Evolutionary conservation across 2,329 filamentous ascomycete genomes (phyloP).

Genomic region (Fusarium humuli): DNA sequence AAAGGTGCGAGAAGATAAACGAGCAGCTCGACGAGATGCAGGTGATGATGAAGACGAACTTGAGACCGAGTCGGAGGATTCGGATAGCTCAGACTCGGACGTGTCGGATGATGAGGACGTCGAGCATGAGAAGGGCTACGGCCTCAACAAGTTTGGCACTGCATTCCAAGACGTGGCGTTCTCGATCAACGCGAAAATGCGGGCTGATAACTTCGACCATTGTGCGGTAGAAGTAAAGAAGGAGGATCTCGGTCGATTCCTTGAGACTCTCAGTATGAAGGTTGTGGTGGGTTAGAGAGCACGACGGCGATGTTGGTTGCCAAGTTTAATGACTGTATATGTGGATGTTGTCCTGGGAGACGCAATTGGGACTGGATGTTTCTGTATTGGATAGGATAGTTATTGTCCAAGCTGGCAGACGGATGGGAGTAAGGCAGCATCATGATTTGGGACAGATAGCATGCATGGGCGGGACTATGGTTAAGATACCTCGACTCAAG

Average conservation of each 20-base stretch:
- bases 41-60: constrained; percentile 61
- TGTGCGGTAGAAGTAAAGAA: constrained; percentile 98
- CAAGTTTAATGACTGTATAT: constrained; percentile 19
- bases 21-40: constrained; percentile 64
- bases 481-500: constrained; percentile 37
- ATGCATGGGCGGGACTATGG: constrained; percentile 35
- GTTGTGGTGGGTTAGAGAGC: constrained; percentile 73
- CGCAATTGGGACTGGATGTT: constrained; percentile 14
- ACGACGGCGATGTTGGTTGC: neutral
- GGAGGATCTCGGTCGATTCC: constrained; percentile 89
- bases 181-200: constrained; percentile 70
- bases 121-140: constrained; percentile 72
- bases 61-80: constrained; percentile 59
- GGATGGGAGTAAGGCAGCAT: constrained; percentile 36
- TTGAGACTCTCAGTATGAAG: constrained; percentile 93
- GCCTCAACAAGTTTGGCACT: constrained; percentile 90
- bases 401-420: constrained; percentile 12
- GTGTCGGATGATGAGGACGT: constrained; percentile 66
- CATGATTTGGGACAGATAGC: constrained; percentile 33
- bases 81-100: constrained; percentile 56
- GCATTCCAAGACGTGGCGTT: constrained; percentile 95
- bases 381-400: constrained; percentile 24
- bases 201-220: constrained; percentile 97
- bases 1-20: constrained; percentile 70
- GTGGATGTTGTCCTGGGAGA: constrained; percentile 18